Base-by-base conservation (phyloP, 192 early-diverging fungal species). In the Kappamyces sp. region DNA sequence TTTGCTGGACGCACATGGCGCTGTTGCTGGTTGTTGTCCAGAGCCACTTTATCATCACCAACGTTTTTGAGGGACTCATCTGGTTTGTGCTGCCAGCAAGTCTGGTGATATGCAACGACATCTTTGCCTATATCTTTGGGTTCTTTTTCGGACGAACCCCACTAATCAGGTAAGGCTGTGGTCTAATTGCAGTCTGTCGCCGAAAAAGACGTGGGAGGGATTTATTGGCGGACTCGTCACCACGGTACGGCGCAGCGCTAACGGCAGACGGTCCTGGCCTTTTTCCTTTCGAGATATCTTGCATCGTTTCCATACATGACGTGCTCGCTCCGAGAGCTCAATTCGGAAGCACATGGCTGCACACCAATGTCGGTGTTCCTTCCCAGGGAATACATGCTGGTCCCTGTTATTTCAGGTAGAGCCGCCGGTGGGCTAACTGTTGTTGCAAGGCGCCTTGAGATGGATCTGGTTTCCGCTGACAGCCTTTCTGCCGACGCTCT, bases 181-280 rank as follows among this genome's bases (percentile, higher is more conserved):
- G 23, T 23, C 23, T 23, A 23, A 23, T 23, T 23, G 23, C 23
- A 23, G 23, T 65, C 73, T 98, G n/a, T 90, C 87, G 66, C 95
- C 95, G 41, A 98, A 98, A 72, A 98, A 98, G 77, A 98, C 95
- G 9, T 90, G 91, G 70, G 95, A 98, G 68, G 95, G 95, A 2
- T 98, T 94, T 55, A 79, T 95, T 54, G 95, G 95, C 58, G 95
- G 83, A 31, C 84, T 89, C 47, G 60, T 90, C 51, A 80, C 80
- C 39, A 98, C 95, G 0, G 68, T 96, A 40, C 23, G 23, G 23
- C 23, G 23, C 6, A 3, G 42, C 32, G 7, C 7, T 40, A 5
- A 39, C 5, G 5, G 2, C 13, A 57, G 54, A 34, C 36, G 64
- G 69, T 89, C n/a, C 91, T 94, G 75, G 93, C 86, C 2, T 87